phyloP scores from a whole-genome alignment of 1,139 yeast species.

The Kodamaea alishanica region DNA sequence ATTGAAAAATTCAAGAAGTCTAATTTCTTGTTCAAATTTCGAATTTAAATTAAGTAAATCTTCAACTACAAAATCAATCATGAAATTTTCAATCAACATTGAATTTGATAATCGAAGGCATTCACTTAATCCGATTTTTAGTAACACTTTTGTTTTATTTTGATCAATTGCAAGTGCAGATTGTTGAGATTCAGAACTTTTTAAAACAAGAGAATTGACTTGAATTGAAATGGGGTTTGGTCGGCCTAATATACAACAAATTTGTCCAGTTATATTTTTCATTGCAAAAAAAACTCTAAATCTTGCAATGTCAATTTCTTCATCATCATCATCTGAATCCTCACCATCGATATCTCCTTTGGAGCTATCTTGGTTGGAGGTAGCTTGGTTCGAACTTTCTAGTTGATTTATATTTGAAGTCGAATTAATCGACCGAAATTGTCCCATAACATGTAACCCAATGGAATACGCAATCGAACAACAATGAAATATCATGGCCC shows the following conservation, averaged over 20 bases:
- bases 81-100: slow-evolving; percentile 51
- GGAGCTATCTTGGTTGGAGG: slow-evolving; percentile 1
- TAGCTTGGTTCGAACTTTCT: background rate
- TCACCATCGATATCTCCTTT: slow-evolving; percentile 5
- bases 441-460: slow-evolving; percentile 48
- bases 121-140: slow-evolving; percentile 48
- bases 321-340: slow-evolving; percentile 24
- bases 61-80: slow-evolving; percentile 40
- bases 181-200: slow-evolving; percentile 19
- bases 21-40: slow-evolving; percentile 41
- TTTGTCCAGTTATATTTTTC: slow-evolving; percentile 44
- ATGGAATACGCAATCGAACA: slow-evolving; percentile 49
- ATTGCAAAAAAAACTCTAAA: slow-evolving; percentile 51
- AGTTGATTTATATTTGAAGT: too few species aligned
- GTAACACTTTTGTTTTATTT: slow-evolving; percentile 26
- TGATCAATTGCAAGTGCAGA: slow-evolving; percentile 20
- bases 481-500: slow-evolving; percentile 48
- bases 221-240: slow-evolving; percentile 56
- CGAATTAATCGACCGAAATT: slow-evolving; percentile 16
- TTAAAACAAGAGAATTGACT: slow-evolving; percentile 37
- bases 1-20: slow-evolving; percentile 26
- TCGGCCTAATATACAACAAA: slow-evolving; percentile 52
- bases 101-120: slow-evolving; percentile 47
- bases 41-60: slow-evolving; percentile 39
- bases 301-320: slow-evolving; percentile 30